Conservation (phyloP, 2,329 filamentous ascomycete species). For the Metarhizium humberi region DNA sequence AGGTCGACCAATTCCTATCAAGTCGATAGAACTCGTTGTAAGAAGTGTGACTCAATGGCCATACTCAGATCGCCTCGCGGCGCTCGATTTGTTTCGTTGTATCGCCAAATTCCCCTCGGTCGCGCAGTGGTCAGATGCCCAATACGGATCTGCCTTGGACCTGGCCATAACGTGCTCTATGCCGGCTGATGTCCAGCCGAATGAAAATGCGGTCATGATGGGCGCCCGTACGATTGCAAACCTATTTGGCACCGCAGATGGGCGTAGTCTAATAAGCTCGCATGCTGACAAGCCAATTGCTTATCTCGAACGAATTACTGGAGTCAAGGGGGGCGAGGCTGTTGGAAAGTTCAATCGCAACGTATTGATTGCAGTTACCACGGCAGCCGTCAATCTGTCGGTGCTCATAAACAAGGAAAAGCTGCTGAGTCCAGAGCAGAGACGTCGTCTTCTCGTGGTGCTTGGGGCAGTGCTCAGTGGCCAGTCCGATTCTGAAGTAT, state of each 20-base stretch:
- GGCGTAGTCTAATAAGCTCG: slow-evolving; percentile 55
- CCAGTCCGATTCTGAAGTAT: slow-evolving; percentile 69
- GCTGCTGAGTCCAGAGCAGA: slow-evolving; percentile 23
- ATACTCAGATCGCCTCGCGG: slow-evolving; percentile 68
- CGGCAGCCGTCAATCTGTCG: slow-evolving; percentile 75
- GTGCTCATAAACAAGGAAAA: slow-evolving; percentile 53
- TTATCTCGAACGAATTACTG: slow-evolving; percentile 54
- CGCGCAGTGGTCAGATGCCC: slow-evolving; percentile 48
- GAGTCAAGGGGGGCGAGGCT: slow-evolving; percentile 34
- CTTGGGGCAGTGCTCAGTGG: slow-evolving; percentile 53
- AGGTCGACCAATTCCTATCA: slow-evolving; percentile 35
- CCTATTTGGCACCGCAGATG: slow-evolving; percentile 66
- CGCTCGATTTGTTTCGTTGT: slow-evolving; percentile 80
- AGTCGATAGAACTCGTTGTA: slow-evolving; percentile 54
- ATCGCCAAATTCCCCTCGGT: slow-evolving; percentile 59
- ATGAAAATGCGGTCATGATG: slow-evolving; percentile 82
- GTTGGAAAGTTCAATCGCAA: slow-evolving; percentile 62
- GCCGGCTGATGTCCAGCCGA: slow-evolving; percentile 45
- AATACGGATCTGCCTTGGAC: slow-evolving; percentile 51
- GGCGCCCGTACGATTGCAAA: slow-evolving; percentile 74
- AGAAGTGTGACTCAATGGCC: slow-evolving; percentile 75
- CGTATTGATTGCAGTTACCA: slow-evolving; percentile 71
- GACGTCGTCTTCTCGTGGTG: slow-evolving; percentile 44
- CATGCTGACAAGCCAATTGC: slow-evolving; percentile 47
- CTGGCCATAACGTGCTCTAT: slow-evolving; percentile 31